phyloP scores from a whole-genome alignment of 352 stramenopile genomes.

The Phytophthora litchii region DNA sequence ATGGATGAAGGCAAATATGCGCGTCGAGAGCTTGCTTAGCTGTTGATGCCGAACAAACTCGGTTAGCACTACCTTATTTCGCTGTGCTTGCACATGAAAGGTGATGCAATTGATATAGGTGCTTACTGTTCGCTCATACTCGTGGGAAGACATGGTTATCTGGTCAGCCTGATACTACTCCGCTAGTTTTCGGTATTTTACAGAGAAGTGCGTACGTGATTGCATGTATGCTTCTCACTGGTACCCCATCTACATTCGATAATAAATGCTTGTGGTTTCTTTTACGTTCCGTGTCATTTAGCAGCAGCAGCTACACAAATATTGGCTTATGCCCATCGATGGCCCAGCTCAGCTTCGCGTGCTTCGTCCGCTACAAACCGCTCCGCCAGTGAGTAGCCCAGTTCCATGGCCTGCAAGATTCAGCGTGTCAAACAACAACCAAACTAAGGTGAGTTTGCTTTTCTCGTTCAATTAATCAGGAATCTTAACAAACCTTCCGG shows the following conservation, averaged over 20 bases:
- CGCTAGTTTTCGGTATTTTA: slow-evolving; percentile 12
- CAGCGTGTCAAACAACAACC: slow-evolving; percentile 3
- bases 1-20: slow-evolving; percentile 91
- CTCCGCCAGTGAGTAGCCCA: slow-evolving; percentile 64
- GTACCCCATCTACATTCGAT: slow-evolving; percentile 32
- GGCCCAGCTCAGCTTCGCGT: slow-evolving; percentile 7
- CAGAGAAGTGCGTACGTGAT: slow-evolving; percentile 30
- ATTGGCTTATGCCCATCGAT: background rate
- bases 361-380: slow-evolving; percentile 48
- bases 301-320: slow-evolving; percentile 12
- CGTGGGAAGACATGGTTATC: slow-evolving; percentile 2
- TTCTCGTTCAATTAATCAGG: background rate
- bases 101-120: slow-evolving; percentile 15
- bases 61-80: slow-evolving; percentile 8
- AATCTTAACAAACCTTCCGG: slow-evolving; percentile 37
- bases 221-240: slow-evolving; percentile 32
- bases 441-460: slow-evolving; percentile 2
- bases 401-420: slow-evolving; percentile 43
- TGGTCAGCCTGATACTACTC: background rate
- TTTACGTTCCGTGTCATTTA: slow-evolving; percentile 25
- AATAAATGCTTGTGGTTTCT: slow-evolving; percentile 46
- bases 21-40: slow-evolving; percentile 71
- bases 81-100: slow-evolving; percentile 8
- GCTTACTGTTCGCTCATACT: background rate
- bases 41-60: slow-evolving; percentile 7